Base-by-base conservation (phyloP, 2,329 filamentous ascomycete species). In the Penicillium sp. region DNA sequence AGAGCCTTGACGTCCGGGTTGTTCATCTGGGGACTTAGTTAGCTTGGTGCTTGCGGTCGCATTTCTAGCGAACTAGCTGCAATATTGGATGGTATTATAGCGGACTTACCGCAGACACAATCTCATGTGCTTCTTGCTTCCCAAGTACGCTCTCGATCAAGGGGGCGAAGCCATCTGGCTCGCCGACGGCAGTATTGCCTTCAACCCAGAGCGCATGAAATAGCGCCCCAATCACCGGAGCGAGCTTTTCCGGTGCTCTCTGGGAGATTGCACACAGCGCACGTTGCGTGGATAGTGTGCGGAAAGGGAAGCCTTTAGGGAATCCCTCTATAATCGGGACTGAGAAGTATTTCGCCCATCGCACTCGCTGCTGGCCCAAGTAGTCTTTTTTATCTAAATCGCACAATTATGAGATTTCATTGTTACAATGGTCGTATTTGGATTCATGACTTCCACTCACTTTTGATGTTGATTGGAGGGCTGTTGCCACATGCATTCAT, bases 341-440 rank as follows among this genome's bases (percentile, higher is more conserved):
- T 35, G 77, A 72, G 72, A 85, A 82, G 55, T 73, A 70, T 10
- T 70, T 70, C 1, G 81, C 72, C 80, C 80, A 85, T 54, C 83
- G 81, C 21, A 69, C 42, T 16, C 84, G 80, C 61, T 86, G 82
- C 13, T 55, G 51, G 35, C 75, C 67, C 55, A 84, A 82, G 79
- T 80, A 87, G 69, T 77, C 75, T 64, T 78, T 79, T 70, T 86
- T 86, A 71, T 86, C 82, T 84, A 58, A n/a, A 31, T 16, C 0
- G 13, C 9, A 73, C 72, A 44, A 79, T 75, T 7, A 58, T 46
- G 12, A 63, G 58, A 8, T 52, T 60, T 38, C 62, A 58, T 67
- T 66, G 51, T 50, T 42, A 40, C 5, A 18, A 29, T 18, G 3
- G 6, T 18, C 1, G 2, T 3, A 27, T 9, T 29, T 16, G 2